phyloP scores from a whole-genome alignment of 495 filamentous ascomycete species.

The Cercophora newfieldiana region DNA sequence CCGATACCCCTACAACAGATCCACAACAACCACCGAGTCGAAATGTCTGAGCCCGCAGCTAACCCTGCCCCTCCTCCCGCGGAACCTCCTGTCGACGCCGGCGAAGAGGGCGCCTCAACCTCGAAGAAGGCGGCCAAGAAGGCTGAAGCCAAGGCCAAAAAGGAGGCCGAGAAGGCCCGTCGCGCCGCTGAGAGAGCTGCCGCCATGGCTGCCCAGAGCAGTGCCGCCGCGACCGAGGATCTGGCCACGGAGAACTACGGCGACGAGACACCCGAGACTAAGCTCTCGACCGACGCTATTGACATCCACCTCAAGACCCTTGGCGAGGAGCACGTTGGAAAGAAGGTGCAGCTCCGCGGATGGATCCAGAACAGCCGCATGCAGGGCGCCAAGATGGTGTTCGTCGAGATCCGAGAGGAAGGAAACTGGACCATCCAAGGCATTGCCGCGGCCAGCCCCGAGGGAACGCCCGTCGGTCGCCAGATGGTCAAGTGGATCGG shows the following conservation, averaged over 20 bases:
- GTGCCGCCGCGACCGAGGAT: slow-evolving; percentile 61
- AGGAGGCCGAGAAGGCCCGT: slow-evolving; percentile 53
- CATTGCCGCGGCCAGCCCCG: slow-evolving; percentile 57
- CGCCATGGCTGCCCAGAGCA: slow-evolving; percentile 42
- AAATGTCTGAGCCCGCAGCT: slow-evolving; percentile 27
- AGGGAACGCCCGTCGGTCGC: slow-evolving; percentile 56
- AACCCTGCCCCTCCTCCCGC: slow-evolving; percentile 25
- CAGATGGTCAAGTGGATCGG: slow-evolving; percentile 96
- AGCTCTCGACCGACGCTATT: slow-evolving; percentile 32
- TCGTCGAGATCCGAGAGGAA: slow-evolving; percentile 85
- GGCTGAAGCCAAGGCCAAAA: slow-evolving; percentile 55
- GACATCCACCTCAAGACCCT: slow-evolving; percentile 56
- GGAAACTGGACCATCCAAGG: slow-evolving; percentile 73
- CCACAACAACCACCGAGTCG: slow-evolving; percentile 2
- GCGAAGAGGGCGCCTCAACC: slow-evolving; percentile 26
- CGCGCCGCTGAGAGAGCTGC: slow-evolving; percentile 53
- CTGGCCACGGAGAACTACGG: slow-evolving; percentile 73
- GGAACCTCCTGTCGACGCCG: slow-evolving; percentile 21
- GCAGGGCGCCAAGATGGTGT: slow-evolving; percentile 88
- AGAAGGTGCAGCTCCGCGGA: slow-evolving; percentile 76
- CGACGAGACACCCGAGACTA: slow-evolving; percentile 36
- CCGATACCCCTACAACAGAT: neutral
- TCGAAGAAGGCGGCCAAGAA: slow-evolving; percentile 61
- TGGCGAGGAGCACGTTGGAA: slow-evolving; percentile 61
- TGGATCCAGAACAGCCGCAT: slow-evolving; percentile 84